Base-by-base conservation (phyloP, 139 green algal species). In the Micractinium conductrix region DNA sequence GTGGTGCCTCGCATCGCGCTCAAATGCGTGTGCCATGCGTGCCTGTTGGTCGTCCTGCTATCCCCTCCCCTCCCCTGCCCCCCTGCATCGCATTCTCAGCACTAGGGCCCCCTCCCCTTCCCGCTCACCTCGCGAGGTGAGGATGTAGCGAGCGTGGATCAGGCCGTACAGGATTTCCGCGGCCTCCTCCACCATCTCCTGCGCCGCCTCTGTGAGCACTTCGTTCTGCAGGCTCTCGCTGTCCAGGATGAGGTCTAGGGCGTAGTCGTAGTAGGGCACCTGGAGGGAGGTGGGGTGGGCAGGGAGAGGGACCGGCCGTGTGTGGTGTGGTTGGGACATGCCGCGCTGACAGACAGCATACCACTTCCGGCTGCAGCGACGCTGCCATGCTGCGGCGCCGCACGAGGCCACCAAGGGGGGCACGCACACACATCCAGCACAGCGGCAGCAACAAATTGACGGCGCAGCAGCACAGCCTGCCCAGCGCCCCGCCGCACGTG, bases 261-360 rank as follows among this genome's bases (percentile, higher is more conserved):
- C 97, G 76, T 98, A 98, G 80, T 99, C 97, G 78, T 99, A 99
- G 86, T 99, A 99, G 19, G 96, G 97, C 67, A 99, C 97, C 89
- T 95, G 48, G 24, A 38, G 28, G 43, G 48, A 7, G 33, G 33
- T 81, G n/a, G 44, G 30, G 19, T n/a, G n/a, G n/a, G n/a, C n/a
- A n/a, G n/a, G n/a, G n/a, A n/a, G n/a, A n/a, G n/a, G n/a, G n/a
- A 16, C 24, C 19, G 53, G 26, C 53, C 12, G 12, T 58, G 48
- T 24, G 48, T n/a, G 65, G n/a, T n/a, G 65, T 14, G 33, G 26
- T 62, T 19, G 26, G 53, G 30, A 35, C 62, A 38, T 69, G 62
- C 35, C 19, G 58, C 16, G 14, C 8, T 67, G 58, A n/a, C n/a
- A n/a, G n/a, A n/a, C n/a, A n/a, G n/a, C n/a, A n/a, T n/a, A n/a